Base-by-base conservation (phyloP, 306 rosid genomes). In the Casuarina cunninghamiana region DNA sequence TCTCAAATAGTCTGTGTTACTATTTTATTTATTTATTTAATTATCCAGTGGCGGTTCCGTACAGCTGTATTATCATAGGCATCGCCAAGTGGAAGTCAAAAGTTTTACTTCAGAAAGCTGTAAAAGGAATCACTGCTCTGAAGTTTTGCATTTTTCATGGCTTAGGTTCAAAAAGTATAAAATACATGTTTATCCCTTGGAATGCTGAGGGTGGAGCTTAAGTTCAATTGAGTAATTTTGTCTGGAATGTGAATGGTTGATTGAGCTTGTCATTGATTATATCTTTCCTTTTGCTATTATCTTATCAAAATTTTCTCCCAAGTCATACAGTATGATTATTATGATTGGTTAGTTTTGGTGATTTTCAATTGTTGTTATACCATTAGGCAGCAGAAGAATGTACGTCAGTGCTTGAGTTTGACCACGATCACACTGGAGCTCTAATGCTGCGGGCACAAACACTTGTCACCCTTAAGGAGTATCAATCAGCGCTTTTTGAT, bases 321-420 rank as follows among this genome's bases (percentile, higher is more conserved):
- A 26, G 6, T 21, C 16, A 50, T 51, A 5, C 9, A 16, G 39
- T 9, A 21, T 15, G 37, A n/a, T 49, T 46, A 4, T 3, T 62
- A 19, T 37, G 1, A 15, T 69, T 75, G n/a, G 21, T 49, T 78
- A 58, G 57, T 26, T 55, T 68, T 13, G 61, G 69, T 4, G 75
- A 32, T 57, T 38, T 69, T 79, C 45, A 69, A 58, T 35, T 67
- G 63, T 79, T 75, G 12, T 83, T 50, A 19, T 83, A 60, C 66
- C 62, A 44, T 77, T 86, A 93, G 98, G 98, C 97, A 17, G 96
- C 98, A 74, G 93, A 85, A 76, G 98, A 93, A 87, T 93, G 97
- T 62, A 93, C 97, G 38, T 93, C 93, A 21, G 97, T 93, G 73
- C 94, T 93, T 81, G 97, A 91, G 85, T 93, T 91, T 79, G 96